phyloP scores from a whole-genome alignment of 495 filamentous ascomycete species.

The Letharia lupina region DNA sequence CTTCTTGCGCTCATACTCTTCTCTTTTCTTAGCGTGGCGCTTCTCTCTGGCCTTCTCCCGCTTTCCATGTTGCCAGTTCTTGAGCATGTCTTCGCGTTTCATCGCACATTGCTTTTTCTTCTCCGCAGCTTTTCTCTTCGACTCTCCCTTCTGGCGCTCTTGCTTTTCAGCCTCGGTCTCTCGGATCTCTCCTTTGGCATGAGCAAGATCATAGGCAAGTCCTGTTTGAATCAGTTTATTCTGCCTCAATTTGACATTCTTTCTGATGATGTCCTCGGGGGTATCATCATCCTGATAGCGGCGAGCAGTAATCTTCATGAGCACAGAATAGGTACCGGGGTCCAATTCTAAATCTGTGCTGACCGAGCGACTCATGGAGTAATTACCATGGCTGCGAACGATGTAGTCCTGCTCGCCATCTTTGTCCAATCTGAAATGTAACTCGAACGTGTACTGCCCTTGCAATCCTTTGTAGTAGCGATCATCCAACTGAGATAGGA shows the following conservation, averaged over 20 bases:
- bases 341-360: conserved; percentile 77
- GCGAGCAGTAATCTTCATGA: conserved; percentile 70
- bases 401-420: conserved; percentile 77
- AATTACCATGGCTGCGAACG: conserved; percentile 64
- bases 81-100: conserved; percentile 40
- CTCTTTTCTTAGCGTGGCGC: conserved; percentile 20
- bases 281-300: conserved; percentile 42
- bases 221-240: conserved; percentile 81
- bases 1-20: conserved; percentile 23
- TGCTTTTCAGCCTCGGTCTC: conserved; percentile 59
- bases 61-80: conserved; percentile 44
- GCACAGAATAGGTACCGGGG: conserved; percentile 68
- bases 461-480: conserved; percentile 78
- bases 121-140: conserved; percentile 38
- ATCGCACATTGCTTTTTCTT: conserved; percentile 37
- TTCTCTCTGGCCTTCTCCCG: conserved; percentile 40
- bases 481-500: conserved; percentile 68
- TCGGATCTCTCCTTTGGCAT: conserved; percentile 61
- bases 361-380: conserved; percentile 66
- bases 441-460: conserved; percentile 70
- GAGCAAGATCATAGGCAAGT: conserved; percentile 74
- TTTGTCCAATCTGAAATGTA: conserved; percentile 76
- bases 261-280: conserved; percentile 60
- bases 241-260: conserved; percentile 51
- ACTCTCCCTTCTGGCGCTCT: conserved; percentile 36